Percentiles rank a stretch among this genome's conserved stretches.
Conservation (phyloP, 805 yeast genomes). For the Candida patagonica region DNA sequence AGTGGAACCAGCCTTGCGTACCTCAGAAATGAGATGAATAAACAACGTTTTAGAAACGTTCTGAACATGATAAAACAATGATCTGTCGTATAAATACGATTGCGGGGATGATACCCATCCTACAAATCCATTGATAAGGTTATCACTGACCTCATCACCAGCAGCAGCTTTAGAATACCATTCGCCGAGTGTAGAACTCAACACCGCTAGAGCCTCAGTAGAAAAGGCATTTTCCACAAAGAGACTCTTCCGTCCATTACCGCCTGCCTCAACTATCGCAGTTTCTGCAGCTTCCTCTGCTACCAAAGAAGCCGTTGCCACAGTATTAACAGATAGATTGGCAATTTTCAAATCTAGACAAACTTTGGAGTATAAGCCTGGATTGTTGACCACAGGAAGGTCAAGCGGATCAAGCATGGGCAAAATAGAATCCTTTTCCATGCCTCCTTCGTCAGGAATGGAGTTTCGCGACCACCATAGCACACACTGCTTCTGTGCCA, state of each 20-base stretch:
- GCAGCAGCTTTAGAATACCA: constrained; percentile 92
- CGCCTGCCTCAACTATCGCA: constrained; percentile 26
- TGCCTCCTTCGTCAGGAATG: constrained; percentile 77
- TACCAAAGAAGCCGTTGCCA: constrained; percentile 72
- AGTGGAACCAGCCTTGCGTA: constrained; percentile 66
- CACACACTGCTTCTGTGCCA: constrained; percentile 55
- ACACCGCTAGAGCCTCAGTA: constrained; percentile 56
- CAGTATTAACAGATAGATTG: constrained; percentile 77
- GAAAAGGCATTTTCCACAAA: constrained; percentile 81
- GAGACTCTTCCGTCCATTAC: constrained; percentile 22
- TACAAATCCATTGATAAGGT: constrained; percentile 70
- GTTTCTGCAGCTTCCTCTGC: constrained; percentile 74
- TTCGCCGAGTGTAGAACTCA: constrained; percentile 65
- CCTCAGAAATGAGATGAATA: constrained; percentile 71
- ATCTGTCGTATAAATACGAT: constrained; percentile 66
- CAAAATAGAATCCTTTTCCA: constrained; percentile 52
- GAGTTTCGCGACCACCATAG: constrained; percentile 91
- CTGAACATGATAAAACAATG: constrained; percentile 78
- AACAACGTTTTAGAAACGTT: constrained; percentile 76
- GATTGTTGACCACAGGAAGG: constrained; percentile 63
- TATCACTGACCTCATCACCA: constrained; percentile 64
- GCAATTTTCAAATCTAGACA: constrained; percentile 69
- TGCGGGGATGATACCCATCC: constrained; percentile 77
- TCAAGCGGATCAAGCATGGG: constrained; percentile 45
- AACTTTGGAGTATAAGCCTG: constrained; percentile 73